A percentile compares a stretch with the other conserved stretches of the same genome.
phyloP scores from a whole-genome alignment of 2,329 filamentous ascomycete genomes.

The Alternaria gansuensis region DNA sequence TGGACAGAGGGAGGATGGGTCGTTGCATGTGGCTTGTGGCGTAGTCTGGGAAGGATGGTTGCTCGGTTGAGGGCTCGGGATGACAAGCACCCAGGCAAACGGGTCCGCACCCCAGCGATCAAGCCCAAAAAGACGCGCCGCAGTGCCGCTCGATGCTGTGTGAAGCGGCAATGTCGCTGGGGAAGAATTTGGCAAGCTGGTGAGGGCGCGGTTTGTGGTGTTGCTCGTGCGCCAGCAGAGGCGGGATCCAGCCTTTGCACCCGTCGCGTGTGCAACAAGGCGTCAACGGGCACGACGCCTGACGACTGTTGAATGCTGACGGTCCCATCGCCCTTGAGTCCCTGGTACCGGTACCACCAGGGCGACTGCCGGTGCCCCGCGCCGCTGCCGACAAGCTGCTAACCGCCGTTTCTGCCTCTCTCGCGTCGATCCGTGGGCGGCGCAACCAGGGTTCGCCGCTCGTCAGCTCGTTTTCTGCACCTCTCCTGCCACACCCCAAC shows the following conservation, averaged over 20 bases:
- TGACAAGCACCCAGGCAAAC: not conserved
- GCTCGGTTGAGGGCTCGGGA: conserved; percentile 7
- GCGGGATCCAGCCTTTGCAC: not conserved
- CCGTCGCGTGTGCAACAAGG: conserved; percentile 7
- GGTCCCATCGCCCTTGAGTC: not conserved
- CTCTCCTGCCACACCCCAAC: not conserved
- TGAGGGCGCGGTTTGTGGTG: not conserved
- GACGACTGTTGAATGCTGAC: not conserved
- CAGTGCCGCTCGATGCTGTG: conserved; percentile 12
- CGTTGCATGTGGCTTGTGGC: conserved; percentile 19
- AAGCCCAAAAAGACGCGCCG: not conserved
- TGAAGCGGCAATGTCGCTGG: conserved; percentile 9
- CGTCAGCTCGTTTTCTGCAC: conserved; percentile 6
- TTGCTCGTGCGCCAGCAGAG: conserved; percentile 1
- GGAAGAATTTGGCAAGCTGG: not conserved
- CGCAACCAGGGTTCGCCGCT: not conserved
- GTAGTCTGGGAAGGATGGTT: conserved; percentile 12
- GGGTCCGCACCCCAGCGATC: conserved; percentile 1
- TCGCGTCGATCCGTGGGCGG: conserved; percentile 9
- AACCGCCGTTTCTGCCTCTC: conserved; percentile 2
- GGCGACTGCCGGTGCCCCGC: conserved; percentile 16
- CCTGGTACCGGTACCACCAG: not conserved
- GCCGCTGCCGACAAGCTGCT: conserved; percentile 9
- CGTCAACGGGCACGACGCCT: not conserved
- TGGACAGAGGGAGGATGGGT: conserved; percentile 1